A percentile compares a stretch with the other conserved stretches of the same genome.
Evolutionary conservation across 768 basidiomycete species (phyloP).

Genomic region (Lactifluus echinatus): DNA sequence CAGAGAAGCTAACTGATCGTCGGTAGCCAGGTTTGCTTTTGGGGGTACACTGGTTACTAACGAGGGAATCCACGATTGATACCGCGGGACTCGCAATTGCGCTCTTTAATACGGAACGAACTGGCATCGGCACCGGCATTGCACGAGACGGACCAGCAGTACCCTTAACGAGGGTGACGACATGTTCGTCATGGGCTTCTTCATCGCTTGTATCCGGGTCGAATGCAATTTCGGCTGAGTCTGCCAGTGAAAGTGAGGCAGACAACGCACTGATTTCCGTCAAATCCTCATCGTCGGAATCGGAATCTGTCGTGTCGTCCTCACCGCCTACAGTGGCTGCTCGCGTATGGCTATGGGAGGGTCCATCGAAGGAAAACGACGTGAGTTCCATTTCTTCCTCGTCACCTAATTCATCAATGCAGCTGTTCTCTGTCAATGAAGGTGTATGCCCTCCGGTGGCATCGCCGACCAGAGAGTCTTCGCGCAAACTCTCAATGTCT

Average conservation of each 20-base stretch:
- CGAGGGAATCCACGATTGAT: conserved; percentile 45
- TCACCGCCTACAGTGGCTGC: conserved; percentile 24
- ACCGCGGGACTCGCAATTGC: conserved; percentile 45
- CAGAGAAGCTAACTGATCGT: conserved; percentile 95
- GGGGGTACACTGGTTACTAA: conserved; percentile 48
- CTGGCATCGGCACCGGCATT: conserved; percentile 28
- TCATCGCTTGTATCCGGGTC: conserved; percentile 18
- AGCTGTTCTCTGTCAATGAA: conserved; percentile 20
- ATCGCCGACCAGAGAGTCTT: conserved; percentile 27
- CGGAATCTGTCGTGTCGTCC: conserved; percentile 35
- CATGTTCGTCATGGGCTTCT: conserved; percentile 3
- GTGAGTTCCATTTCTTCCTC: conserved; percentile 60
- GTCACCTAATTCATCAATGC: conserved; percentile 47
- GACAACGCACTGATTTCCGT: conserved; percentile 23
- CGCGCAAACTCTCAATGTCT: conserved; percentile 80
- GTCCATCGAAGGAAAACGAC: conserved; percentile 65
- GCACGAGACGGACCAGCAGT: conserved; percentile 9
- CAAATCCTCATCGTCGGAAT: conserved; percentile 22
- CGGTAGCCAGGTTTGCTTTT: conserved; percentile 42
- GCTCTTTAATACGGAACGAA: conserved; percentile 37
- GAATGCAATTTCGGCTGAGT: background rate
- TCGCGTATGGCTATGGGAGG: conserved; percentile 37
- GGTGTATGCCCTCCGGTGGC: conserved; percentile 11
- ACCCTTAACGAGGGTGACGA: conserved; percentile 11
- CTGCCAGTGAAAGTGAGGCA: conserved; percentile 18